These are phyloP conservation scores for Musa acuminata DNA, from an alignment of 176 grass and related monocot genomes.

Conservation along the genomic window DNA sequence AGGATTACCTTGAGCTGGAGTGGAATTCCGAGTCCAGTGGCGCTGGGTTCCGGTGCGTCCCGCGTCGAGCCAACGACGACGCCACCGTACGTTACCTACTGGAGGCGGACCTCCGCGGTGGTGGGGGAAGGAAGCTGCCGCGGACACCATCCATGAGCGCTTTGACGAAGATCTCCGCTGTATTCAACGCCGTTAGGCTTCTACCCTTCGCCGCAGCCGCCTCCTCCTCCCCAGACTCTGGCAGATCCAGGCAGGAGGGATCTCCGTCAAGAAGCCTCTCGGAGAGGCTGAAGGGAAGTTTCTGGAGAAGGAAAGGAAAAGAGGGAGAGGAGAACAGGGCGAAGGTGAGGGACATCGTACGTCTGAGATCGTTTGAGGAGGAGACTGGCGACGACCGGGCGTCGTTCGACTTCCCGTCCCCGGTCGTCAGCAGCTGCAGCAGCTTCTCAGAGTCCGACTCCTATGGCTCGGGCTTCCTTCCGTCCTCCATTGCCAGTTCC, in stretches of 20 bases:
- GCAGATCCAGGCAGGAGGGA: constrained; percentile 15
- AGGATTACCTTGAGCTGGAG: constrained; percentile 84
- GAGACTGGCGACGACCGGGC: not conserved
- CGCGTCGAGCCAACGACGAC: constrained; percentile 29
- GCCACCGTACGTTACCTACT: constrained; percentile 17
- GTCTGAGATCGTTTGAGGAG: constrained; percentile 26
- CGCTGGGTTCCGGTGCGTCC: constrained; percentile 56
- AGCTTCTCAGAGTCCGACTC: constrained; percentile 42
- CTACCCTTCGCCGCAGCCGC: constrained; percentile 4
- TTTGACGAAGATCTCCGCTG: constrained; percentile 18
- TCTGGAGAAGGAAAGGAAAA: constrained; percentile 35
- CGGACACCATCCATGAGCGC: not conserved
- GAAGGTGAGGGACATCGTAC: constrained; percentile 2
- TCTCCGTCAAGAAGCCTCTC: constrained; percentile 57
- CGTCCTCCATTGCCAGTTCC: constrained; percentile 14
- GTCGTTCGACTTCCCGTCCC: constrained; percentile 40
- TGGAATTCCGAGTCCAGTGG: constrained; percentile 39
- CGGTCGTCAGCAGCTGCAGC: constrained; percentile 59
- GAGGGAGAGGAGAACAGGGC: not conserved
- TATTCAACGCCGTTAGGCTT: constrained; percentile 12
- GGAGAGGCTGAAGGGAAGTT: constrained; percentile 39
- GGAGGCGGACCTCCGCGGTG: constrained; percentile 23
- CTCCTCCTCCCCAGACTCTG: not conserved
- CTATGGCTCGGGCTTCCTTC: constrained; percentile 14
- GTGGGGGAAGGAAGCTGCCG: constrained; percentile 5